A percentile compares a stretch with the other conserved stretches of the same genome.
Conservation (phyloP, 495 filamentous ascomycete genomes). For the Tuber calosporum region DNA sequence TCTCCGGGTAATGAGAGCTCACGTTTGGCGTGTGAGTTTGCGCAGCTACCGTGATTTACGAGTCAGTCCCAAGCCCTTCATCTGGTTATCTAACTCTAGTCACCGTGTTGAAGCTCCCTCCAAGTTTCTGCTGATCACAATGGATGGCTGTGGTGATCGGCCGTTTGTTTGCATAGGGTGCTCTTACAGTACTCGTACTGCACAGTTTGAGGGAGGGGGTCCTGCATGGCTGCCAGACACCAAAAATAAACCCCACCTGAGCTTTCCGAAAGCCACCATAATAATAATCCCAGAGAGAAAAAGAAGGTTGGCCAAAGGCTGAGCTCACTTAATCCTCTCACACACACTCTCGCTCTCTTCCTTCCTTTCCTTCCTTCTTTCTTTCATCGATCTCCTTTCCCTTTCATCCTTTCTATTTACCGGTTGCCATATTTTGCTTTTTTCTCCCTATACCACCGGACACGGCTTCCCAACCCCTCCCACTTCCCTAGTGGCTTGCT, state of each 20-base stretch:
- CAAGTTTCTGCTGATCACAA: neutral
- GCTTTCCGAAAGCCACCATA: slow-evolving; percentile 3
- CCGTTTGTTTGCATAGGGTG: neutral
- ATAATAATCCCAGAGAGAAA: neutral
- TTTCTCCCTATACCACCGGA: neutral
- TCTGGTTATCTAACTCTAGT: neutral
- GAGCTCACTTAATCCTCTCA: neutral
- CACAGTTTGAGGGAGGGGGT: neutral
- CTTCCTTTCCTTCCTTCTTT: neutral
- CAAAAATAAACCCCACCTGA: slow-evolving; percentile 5
- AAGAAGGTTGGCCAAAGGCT: neutral
- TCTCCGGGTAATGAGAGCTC: neutral
- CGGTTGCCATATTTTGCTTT: neutral
- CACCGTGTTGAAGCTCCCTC: neutral
- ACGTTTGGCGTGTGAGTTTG: neutral
- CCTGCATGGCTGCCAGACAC: neutral
- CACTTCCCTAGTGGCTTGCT: neutral
- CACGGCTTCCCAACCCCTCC: neutral
- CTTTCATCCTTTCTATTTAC: neutral
- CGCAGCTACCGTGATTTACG: neutral
- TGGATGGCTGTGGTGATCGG: neutral
- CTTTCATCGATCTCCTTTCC: neutral
- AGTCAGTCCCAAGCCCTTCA: neutral
- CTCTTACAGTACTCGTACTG: no score
- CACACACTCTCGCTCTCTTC: neutral